Evolutionary conservation across 1,284 basidiomycete genomes (phyloP).

Genomic region (Cutaneotrichosporon cavernicola): DNA sequence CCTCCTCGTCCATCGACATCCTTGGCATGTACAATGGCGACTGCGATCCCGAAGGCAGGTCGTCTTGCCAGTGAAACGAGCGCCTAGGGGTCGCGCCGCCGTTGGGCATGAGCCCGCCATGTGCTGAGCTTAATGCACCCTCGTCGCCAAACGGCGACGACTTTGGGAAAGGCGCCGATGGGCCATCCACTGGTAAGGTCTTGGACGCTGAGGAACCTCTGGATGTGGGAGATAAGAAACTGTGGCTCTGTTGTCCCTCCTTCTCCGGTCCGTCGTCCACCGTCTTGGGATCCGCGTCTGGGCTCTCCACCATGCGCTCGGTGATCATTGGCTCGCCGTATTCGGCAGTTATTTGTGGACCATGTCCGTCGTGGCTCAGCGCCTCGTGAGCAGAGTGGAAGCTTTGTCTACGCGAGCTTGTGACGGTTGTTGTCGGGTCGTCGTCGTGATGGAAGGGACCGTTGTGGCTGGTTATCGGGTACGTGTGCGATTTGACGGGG

Average conservation of each 20-base stretch:
- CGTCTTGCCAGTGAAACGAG: constrained; percentile 14
- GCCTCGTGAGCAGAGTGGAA: constrained; percentile 23
- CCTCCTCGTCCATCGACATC: constrained; percentile 26
- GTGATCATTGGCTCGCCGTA: background rate
- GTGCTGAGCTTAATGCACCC: background rate
- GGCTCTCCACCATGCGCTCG: constrained; percentile 1
- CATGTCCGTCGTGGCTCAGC: background rate
- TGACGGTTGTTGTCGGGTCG: constrained; percentile 18
- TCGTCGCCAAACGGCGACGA: constrained; percentile 10
- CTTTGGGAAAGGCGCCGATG: background rate
- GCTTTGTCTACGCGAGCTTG: constrained; percentile 22
- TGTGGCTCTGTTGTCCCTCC: background rate
- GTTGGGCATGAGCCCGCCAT: background rate
- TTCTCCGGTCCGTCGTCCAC: background rate
- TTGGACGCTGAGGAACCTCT: background rate
- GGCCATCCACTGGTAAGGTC: background rate
- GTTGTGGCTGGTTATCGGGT: constrained; percentile 15
- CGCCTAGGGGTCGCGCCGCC: background rate
- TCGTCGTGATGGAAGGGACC: constrained; percentile 11
- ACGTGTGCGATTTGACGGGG: constrained; percentile 37
- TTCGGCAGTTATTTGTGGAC: background rate
- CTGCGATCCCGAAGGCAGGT: constrained; percentile 15
- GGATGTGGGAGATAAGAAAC: background rate
- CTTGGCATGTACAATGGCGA: constrained; percentile 18
- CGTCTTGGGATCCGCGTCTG: background rate